These are phyloP conservation scores for Alternaria arbusti DNA, from an alignment of 2,329 filamentous ascomycete species.

Conservation along the genomic window DNA sequence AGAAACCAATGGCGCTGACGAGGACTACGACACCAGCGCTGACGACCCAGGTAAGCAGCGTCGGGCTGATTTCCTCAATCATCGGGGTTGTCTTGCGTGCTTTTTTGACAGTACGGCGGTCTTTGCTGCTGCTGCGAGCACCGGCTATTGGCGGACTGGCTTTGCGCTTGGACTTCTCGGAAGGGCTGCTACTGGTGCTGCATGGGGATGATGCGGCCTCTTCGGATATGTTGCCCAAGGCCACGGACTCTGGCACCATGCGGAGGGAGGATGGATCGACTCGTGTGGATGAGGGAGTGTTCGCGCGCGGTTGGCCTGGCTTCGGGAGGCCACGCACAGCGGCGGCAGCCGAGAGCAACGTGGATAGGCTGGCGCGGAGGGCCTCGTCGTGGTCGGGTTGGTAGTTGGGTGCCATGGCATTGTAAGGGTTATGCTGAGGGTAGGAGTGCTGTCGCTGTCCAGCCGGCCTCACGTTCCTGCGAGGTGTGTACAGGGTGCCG, in stretches of 20 bases:
- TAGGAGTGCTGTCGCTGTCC: conserved; percentile 51
- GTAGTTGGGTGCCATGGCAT: conserved; percentile 74
- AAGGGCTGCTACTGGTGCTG: conserved; percentile 36
- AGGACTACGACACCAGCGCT: conserved; percentile 69
- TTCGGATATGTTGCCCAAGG: conserved; percentile 53
- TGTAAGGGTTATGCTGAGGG: conserved; percentile 63
- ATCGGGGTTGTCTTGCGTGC: conserved; percentile 43
- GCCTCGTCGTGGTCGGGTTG: conserved; percentile 93
- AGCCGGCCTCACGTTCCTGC: conserved; percentile 36
- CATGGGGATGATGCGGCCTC: conserved; percentile 35
- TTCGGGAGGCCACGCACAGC: conserved; percentile 85
- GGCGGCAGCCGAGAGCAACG: conserved; percentile 90
- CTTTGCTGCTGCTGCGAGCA: conserved; percentile 52
- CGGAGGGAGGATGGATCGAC: conserved; percentile 62
- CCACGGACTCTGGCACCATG: conserved; percentile 66
- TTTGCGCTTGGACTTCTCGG: conserved; percentile 55
- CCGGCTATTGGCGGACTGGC: conserved; percentile 37
- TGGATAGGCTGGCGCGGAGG: conserved; percentile 90
- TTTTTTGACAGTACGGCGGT: conserved; percentile 55
- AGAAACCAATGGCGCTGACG: conserved; percentile 69
- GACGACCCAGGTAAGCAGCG: conserved; percentile 69
- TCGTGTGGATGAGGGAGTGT: conserved; percentile 46
- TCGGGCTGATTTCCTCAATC: conserved; percentile 60
- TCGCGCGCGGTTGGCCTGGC: conserved; percentile 42
- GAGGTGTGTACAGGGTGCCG: conserved; percentile 57